Evolutionary conservation across 805 yeast genomes (phyloP).

Genomic region (Starmerella asiatica): DNA sequence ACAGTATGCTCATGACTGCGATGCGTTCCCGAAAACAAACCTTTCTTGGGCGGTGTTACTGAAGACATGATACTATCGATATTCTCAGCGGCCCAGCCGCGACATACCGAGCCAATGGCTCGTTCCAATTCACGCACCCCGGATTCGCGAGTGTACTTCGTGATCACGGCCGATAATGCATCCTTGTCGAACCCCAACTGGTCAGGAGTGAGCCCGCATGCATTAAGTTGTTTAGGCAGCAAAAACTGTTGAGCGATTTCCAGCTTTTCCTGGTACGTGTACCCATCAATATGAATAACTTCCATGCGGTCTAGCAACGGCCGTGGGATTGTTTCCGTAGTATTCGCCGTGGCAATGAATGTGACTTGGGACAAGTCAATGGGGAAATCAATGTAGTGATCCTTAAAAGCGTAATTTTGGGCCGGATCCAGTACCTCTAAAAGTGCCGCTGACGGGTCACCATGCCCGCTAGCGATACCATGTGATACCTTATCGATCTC

Average conservation of each 20-base stretch:
- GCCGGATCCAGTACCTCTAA: constrained; percentile 85
- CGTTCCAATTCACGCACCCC: constrained; percentile 78
- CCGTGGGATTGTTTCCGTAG: constrained; percentile 51
- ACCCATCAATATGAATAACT: constrained; percentile 63
- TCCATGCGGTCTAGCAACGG: constrained; percentile 80
- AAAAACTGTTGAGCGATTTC: constrained; percentile 56
- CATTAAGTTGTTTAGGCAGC: constrained; percentile 57
- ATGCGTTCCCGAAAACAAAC: too few species aligned
- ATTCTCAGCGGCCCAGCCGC: constrained; percentile 57
- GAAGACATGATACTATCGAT: constrained; percentile 18
- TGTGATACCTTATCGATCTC: constrained; percentile 65
- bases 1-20: constrained; percentile 2
- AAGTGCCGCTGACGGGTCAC: constrained; percentile 84
- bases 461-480: constrained; percentile 45
- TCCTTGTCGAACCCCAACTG: constrained; percentile 37
- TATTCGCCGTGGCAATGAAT: constrained; percentile 79
- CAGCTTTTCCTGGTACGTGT: constrained; percentile 63
- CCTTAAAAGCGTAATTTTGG: constrained; percentile 62
- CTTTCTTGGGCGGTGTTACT: too few species aligned
- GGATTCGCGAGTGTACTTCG: constrained; percentile 66
- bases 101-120: constrained; percentile 57
- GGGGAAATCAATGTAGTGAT: constrained; percentile 77
- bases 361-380: constrained; percentile 68
- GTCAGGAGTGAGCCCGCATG: constrained; percentile 45
- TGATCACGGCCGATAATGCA: constrained; percentile 48